Base-by-base conservation (phyloP, 306 rosid genomes). In the Rosa rugosa region DNA sequence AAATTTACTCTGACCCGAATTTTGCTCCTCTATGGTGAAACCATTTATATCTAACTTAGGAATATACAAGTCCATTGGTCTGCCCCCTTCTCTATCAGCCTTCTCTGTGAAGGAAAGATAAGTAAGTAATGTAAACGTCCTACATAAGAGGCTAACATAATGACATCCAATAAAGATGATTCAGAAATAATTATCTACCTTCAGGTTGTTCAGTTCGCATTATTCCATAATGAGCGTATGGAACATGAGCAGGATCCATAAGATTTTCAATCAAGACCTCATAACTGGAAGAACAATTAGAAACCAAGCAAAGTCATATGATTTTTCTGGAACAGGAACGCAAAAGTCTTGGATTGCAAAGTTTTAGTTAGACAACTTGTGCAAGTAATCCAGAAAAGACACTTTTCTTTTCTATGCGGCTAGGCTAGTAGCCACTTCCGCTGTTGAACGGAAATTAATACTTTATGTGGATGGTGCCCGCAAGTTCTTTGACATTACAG, bases 1-100 rank as follows among this genome's bases (percentile, higher is more conserved):
- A 86, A 88, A 91, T 75, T 79, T 87, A 78, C 85, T 75, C 27
- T 71, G 53, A 68, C 89, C 84, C 87, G 79, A 64, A 17, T 82
- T 91, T 45, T 83, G 91, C 22, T 53, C 23, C 62, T 85, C 16
- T 78, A 87, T 93, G 18, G 8, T 56, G 81, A 87, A 92, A 70
- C 99, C 99, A 71, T 89, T 82, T 71, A 80, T 13, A 80, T 85
- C 92, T 17, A 85, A 76, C 78, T 72, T 82, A 69, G 80, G 80
- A 68, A 95, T 65, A 1, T 44, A 47, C 89, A 95, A 5, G n/a
- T 95, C 90, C 49, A 92, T 87, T n/a, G 98, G 99, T 80, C 84
- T 86, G 56, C 99, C 99, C 14, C 99, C 99, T 89, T 95, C 98
- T 88, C 95, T 95, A 81, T 92, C 99, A 79, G 71, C 85, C 83